A percentile compares a stretch with the other conserved stretches of the same genome.
These are phyloP conservation scores for Blepharisma japonicum DNA, from an alignment of 73 alveolate genomes.

Conservation along the genomic window DNA sequence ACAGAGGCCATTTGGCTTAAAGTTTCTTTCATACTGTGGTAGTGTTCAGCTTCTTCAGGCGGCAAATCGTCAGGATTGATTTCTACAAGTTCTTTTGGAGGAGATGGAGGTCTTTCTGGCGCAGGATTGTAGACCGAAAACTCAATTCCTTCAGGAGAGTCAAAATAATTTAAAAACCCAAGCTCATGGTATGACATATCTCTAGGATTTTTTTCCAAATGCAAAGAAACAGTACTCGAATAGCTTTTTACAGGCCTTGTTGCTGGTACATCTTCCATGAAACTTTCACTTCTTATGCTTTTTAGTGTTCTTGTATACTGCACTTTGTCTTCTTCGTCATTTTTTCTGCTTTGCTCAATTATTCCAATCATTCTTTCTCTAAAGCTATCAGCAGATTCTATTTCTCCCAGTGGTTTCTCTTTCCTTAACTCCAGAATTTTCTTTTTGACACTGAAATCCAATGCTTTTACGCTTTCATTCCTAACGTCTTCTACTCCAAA, in stretches of 20 bases:
- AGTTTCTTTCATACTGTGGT: not conserved
- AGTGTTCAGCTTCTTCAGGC: not conserved
- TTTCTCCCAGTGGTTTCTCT: not conserved
- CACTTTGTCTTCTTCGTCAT: constrained; percentile 2
- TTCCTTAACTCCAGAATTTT: constrained; percentile 3
- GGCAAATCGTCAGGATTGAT: not conserved
- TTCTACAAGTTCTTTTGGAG: not conserved
- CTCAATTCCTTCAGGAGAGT: not conserved
- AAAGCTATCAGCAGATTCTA: not conserved
- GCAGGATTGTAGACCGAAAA: not conserved
- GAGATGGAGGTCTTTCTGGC: not conserved
- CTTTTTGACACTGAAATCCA: not conserved
- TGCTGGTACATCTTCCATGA: not conserved
- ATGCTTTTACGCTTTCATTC: not conserved
- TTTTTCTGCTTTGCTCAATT: not conserved
- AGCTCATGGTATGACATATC: not conserved
- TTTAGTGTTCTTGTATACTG: not conserved
- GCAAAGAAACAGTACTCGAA: not conserved
- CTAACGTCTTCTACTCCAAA: constrained; percentile 25
- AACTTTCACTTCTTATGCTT: not conserved
- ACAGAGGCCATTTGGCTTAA: not conserved
- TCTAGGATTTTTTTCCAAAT: not conserved
- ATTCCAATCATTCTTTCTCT: constrained; percentile 7
- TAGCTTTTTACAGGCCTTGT: not conserved
- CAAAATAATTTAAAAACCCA: not conserved